Conservation (phyloP, 768 basidiomycete genomes). For the Grammothele lineata region DNA sequence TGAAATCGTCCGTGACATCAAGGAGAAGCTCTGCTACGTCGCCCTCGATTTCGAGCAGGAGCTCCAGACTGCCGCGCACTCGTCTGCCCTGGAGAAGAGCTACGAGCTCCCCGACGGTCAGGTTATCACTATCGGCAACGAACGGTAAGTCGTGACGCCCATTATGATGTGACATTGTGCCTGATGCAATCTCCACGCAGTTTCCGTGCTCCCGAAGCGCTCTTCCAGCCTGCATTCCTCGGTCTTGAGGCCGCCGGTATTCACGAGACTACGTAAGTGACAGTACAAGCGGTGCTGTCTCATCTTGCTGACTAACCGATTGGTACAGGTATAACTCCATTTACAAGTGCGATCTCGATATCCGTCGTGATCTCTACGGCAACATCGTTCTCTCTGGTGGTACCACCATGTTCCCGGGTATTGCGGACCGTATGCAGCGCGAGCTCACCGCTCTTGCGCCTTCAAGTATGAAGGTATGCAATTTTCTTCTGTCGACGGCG, state of each 20-base stretch:
- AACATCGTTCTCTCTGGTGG: constrained; percentile 62
- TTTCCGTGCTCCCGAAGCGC: constrained; percentile 89
- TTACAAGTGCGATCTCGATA: constrained; percentile 64
- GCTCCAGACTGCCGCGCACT: constrained; percentile 63
- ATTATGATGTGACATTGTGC: background rate
- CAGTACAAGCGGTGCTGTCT: too few species aligned
- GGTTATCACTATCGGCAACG: constrained; percentile 79
- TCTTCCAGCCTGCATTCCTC: constrained; percentile 90
- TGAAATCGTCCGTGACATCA: constrained; percentile 64
- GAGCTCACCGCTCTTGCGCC: constrained; percentile 64
- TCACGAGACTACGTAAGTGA: constrained; percentile 76
- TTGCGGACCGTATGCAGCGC: constrained; percentile 69
- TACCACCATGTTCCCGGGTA: constrained; percentile 61
- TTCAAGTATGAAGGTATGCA: constrained; percentile 61
- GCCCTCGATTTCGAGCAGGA: constrained; percentile 73
- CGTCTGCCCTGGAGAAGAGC: constrained; percentile 63
- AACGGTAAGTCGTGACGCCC: constrained; percentile 46
- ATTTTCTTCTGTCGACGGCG: too few species aligned
- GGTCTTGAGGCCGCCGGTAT: constrained; percentile 71
- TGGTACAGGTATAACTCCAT: constrained; percentile 67
- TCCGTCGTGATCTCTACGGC: constrained; percentile 51
- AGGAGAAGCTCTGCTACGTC: constrained; percentile 82
- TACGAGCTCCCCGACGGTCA: constrained; percentile 71
- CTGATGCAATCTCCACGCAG: constrained; percentile 32
- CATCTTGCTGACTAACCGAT: background rate